A percentile compares a stretch with the other conserved stretches of the same genome.
phyloP scores from a whole-genome alignment of 768 basidiomycete genomes.

The Porpolomopsis calyptriformis region DNA sequence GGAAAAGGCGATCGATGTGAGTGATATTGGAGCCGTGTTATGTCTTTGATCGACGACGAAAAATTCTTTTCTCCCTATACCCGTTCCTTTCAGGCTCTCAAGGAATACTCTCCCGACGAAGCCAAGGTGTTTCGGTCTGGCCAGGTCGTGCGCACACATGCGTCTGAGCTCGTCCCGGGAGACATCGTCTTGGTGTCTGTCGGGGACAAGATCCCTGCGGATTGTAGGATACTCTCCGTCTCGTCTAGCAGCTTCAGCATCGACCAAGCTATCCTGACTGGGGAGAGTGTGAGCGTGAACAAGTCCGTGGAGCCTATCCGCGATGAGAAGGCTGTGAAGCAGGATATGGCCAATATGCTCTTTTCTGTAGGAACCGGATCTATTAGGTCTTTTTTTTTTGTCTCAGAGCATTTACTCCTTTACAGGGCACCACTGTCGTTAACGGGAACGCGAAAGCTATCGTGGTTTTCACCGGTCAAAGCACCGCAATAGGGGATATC shows the following conservation, averaged over 20 bases:
- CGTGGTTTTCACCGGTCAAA: constrained; percentile 76
- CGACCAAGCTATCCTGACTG: constrained; percentile 95
- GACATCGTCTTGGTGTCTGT: constrained; percentile 87
- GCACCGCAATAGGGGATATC: constrained; percentile 93
- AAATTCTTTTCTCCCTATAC: too few species aligned
- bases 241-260: constrained; percentile 89
- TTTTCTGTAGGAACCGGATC: constrained; percentile 67
- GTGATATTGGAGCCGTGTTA: constrained; percentile 20
- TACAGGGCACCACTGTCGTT: constrained; percentile 88
- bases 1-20: constrained; percentile 92
- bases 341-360: constrained; percentile 95
- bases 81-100: constrained; percentile 75
- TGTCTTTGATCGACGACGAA: too few species aligned
- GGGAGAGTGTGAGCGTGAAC: constrained; percentile 83
- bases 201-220: constrained; percentile 92
- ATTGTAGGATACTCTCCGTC: constrained; percentile 81
- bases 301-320: constrained; percentile 61
- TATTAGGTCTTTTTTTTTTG: constrained; percentile 2
- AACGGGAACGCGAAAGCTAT: constrained; percentile 84
- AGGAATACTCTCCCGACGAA: constrained; percentile 95
- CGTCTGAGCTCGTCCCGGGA: constrained; percentile 86
- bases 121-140: constrained; percentile 80
- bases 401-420: not conserved
- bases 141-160: constrained; percentile 61
- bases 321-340: constrained; percentile 81